These are phyloP conservation scores for Fusarium pilosicola DNA, from an alignment of 2,329 filamentous ascomycete species.

Conservation along the genomic window DNA sequence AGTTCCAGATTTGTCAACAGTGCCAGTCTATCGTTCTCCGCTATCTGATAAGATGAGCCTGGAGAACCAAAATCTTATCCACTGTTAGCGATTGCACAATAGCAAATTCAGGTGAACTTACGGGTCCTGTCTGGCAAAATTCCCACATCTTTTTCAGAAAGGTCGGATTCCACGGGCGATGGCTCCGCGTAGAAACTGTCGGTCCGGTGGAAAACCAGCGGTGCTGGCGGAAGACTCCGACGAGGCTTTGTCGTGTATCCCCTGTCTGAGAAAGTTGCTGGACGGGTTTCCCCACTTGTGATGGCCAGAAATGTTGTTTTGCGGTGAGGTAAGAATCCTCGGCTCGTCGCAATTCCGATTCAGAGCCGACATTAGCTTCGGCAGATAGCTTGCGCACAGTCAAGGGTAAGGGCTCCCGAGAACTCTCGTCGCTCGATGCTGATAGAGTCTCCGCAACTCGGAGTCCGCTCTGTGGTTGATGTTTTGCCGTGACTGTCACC, in stretches of 20 bases:
- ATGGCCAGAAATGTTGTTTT: slow-evolving; percentile 57
- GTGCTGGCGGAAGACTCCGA: slow-evolving; percentile 66
- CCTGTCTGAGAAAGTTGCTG: slow-evolving; percentile 65
- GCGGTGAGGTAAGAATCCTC: slow-evolving; percentile 18
- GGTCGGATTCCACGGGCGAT: slow-evolving; percentile 61
- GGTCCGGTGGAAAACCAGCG: slow-evolving; percentile 60
- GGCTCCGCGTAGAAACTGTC: slow-evolving; percentile 59
- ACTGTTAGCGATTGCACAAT: slow-evolving; percentile 18
- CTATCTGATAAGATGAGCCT: slow-evolving; percentile 40
- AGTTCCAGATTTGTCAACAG: slow-evolving; percentile 68
- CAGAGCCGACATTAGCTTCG: slow-evolving; percentile 18
- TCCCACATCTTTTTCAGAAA: slow-evolving; percentile 53
- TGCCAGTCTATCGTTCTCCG: slow-evolving; percentile 53
- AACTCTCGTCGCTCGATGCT: slow-evolving; percentile 42
- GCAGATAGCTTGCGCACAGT: slow-evolving; percentile 56
- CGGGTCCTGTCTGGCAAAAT: slow-evolving; percentile 26
- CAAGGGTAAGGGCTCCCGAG: slow-evolving; percentile 53
- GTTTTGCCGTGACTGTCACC: slow-evolving; percentile 44
- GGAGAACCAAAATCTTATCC: slow-evolving; percentile 12
- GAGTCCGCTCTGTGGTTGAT: slow-evolving; percentile 24
- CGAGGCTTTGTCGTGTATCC: slow-evolving; percentile 56
- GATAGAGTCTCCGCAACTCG: slow-evolving; percentile 26
- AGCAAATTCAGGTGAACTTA: slow-evolving; percentile 11
- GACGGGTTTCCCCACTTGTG: slow-evolving; percentile 66
- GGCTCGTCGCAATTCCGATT: slow-evolving; percentile 14